Conservation (phyloP, 176 grass and related monocot species). For the Avena sativa region DNA sequence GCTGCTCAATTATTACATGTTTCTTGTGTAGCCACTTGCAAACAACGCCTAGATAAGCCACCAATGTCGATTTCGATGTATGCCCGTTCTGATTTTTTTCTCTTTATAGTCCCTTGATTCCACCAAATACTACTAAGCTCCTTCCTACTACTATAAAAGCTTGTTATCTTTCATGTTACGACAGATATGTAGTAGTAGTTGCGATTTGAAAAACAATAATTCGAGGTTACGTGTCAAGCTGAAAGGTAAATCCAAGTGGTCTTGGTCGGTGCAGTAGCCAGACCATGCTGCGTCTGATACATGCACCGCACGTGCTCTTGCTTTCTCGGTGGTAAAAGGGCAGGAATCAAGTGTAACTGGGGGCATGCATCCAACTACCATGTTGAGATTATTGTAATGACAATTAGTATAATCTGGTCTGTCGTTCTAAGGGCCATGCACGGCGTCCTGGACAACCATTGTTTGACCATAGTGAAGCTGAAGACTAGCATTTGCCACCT, state of each 20-base stretch:
- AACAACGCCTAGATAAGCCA: constrained; percentile 40
- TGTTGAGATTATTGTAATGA: neutral
- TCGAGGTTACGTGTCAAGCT: neutral
- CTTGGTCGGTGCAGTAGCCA: constrained; percentile 1
- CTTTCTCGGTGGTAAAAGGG: neutral
- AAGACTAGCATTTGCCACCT: constrained; percentile 41
- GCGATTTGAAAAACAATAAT: neutral
- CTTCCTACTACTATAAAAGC: neutral
- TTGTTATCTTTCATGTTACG: neutral
- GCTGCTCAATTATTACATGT: neutral
- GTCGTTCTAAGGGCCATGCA: constrained; percentile 11
- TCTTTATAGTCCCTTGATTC: neutral
- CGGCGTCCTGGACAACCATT: constrained; percentile 26
- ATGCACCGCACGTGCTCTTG: constrained; percentile 8
- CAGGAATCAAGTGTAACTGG: constrained; percentile 29
- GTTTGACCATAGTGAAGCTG: constrained; percentile 48
- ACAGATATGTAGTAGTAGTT: neutral
- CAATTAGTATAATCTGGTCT: constrained; percentile 13
- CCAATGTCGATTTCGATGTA: neutral
- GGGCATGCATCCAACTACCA: constrained; percentile 29
- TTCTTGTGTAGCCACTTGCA: neutral
- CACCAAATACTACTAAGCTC: neutral
- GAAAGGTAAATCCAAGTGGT: neutral
- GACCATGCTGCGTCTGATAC: neutral
- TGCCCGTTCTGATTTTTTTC: neutral